Evolutionary conservation across 1,139 yeast genomes (phyloP), one percentile per base, ranked within the genome.

Genomic region (Geotrichum bryndzae): DNA sequence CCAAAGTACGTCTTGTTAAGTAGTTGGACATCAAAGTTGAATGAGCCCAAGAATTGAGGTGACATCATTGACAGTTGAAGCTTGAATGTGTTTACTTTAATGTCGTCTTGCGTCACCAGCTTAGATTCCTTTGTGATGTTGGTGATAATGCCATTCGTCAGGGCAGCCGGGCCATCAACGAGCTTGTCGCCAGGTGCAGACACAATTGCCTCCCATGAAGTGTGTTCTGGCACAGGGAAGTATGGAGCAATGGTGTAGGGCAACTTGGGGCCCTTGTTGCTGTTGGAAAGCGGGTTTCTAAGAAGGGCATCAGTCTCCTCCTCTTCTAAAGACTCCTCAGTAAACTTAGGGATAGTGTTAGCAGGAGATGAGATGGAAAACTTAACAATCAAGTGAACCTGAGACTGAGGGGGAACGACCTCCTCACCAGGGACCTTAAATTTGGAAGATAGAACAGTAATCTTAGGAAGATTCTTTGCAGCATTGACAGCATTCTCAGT

Each of bases 381-480:
- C 73, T 90, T 90, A 52, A 95, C 68, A 35, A 85, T 84, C 65
- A 95, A 77, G 72, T 90, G 92, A 11, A 90, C 85, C 63, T 82
- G 83, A 1, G 98, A 84, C 56, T 77, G 74, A 46, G 97, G 96
- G 2, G 96, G 83, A 13, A 94, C 88, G 46, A 80, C 78, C 33
- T 77, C 74, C 77, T 92, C 98, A 50, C 98, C 99, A 2, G 97
- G 96, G 53, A 92, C 97, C 66, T 84, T 82, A 75, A 92, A 90
- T 63, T 82, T 84, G 55, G 96, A 86, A 60, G 84, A 84, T 53
- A 91, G 68, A 25, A 92, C 78, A 68, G 88, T 85, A 63, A 94
- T 76, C 55, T 80, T 77, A 53, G 98, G 97, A 53, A 90, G 83
- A 59, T 80, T 78, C 6, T 81, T 72, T 1, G 95, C 96, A 61